Percentiles rank a stretch among this genome's conserved stretches.
Conservation (phyloP, 2,329 filamentous ascomycete species). For the Fusarium scirpi region DNA sequence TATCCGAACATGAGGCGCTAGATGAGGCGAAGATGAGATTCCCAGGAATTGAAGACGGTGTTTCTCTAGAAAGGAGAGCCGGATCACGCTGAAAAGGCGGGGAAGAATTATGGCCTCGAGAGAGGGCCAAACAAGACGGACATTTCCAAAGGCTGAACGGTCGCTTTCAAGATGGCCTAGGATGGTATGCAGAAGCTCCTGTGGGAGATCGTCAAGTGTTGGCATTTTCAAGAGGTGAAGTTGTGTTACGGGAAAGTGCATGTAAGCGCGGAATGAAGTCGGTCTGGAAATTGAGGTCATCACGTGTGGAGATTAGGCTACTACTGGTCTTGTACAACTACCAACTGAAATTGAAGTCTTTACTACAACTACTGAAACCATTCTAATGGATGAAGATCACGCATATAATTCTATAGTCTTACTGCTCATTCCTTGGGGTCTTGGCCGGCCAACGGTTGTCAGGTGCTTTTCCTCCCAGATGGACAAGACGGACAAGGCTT, state of each 20-base stretch:
- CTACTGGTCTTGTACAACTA: neutral
- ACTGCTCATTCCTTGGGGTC: neutral
- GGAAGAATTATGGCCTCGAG: neutral
- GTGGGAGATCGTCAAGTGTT: neutral
- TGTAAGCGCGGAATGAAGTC: neutral
- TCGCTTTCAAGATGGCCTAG: neutral
- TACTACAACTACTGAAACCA: neutral
- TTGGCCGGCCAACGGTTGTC: neutral
- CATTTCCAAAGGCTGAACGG: neutral
- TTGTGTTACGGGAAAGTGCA: neutral
- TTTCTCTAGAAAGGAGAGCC: neutral
- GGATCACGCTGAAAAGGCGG: neutral
- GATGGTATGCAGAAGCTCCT: neutral
- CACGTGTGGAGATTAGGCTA: neutral
- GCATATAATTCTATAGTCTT: rapidly evolving
- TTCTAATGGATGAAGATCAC: neutral
- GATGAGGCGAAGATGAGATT: neutral
- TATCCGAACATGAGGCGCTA: neutral
- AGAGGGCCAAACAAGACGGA: neutral
- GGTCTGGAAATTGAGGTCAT: neutral
- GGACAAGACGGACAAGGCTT: no score
- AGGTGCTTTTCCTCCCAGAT: neutral
- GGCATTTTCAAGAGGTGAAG: neutral
- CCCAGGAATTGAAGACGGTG: neutral
- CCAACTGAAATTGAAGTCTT: neutral